Base-by-base conservation (phyloP, 192 early-diverging fungal genomes). In the Entomortierella lignicola region DNA sequence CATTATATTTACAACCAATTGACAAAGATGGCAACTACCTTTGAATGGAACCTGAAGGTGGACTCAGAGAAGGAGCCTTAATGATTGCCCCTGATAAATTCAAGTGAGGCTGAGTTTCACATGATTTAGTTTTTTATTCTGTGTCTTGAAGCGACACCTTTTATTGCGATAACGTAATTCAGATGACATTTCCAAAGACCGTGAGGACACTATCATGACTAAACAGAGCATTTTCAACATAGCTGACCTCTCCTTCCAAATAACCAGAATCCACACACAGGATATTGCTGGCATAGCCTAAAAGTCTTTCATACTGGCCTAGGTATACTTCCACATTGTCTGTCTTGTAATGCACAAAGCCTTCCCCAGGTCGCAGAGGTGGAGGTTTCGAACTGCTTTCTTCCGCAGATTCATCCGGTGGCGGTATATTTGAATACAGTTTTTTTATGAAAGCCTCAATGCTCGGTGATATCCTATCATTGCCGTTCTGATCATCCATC, bases 401-500 rank as follows among this genome's bases (percentile, higher is more conserved):
- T 21, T 42, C 47, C 5, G 6, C 25, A n/a, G 11, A 1, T 23
- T 51, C 18, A 6, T 63, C 52, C 8, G 75, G 67, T 10, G 51
- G 55, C n/a, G 27, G 26, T 17, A 70, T 63, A 12, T n/a, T 27
- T 4, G 55, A 41, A 41, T 65, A 31, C 18, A 79, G 56, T 0
- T 65, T 44, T n/a, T 42, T 62, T 21, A 79, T 79, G 37, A 66
- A 79, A 2, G 62, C 39, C 31, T 70, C 74, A 11, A 69, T 44
- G 27, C 34, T 26, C 42, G 56, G 71, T 1, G 61, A 50, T 44
- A 29, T 30, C 1, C 37, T 10, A 23, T 58, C 7, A 20, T 37
- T 30, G 8, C 17, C 11, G 29, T 12, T 51, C 5, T 42, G 37
- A 15, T 58, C 8, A 0, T 32, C 44, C 5, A 27, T 26, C 11